These are phyloP conservation scores for Rhododendron henanense DNA, from an alignment of 148 eudicot genomes.

Conservation along the genomic window DNA sequence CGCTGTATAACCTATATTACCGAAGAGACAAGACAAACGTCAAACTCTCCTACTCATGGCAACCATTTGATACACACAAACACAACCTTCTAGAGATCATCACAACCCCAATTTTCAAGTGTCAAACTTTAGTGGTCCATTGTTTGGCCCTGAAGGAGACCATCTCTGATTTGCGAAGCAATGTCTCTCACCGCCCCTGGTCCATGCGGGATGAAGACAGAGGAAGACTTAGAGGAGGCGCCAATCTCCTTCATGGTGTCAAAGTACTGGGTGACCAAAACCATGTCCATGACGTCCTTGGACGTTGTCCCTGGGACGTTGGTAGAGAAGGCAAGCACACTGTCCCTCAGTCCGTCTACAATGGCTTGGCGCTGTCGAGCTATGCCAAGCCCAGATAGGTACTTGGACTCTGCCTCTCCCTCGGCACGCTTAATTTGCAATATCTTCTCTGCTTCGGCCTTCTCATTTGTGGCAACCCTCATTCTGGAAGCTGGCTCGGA, in stretches of 20 bases:
- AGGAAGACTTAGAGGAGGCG: slow-evolving; percentile 40
- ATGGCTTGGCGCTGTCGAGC: slow-evolving; percentile 57
- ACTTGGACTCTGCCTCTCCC: slow-evolving; percentile 58
- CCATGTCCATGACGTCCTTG: slow-evolving; percentile 61
- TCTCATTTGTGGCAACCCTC: slow-evolving; percentile 48
- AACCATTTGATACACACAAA: neutral
- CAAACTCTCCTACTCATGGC: neutral
- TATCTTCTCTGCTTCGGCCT: slow-evolving; percentile 54
- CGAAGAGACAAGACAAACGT: neutral
- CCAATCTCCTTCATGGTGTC: slow-evolving; percentile 50
- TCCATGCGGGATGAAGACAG: slow-evolving; percentile 50
- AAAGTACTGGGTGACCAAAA: slow-evolving; percentile 45
- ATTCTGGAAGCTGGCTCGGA: slow-evolving; percentile 37
- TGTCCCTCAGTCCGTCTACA: slow-evolving; percentile 53
- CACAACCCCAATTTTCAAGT: neutral
- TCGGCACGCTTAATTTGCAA: slow-evolving; percentile 54
- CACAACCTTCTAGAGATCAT: neutral
- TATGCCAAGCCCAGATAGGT: slow-evolving; percentile 52
- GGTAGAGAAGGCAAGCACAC: slow-evolving; percentile 46
- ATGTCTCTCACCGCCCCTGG: slow-evolving; percentile 25
- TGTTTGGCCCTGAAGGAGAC: slow-evolving; percentile 14
- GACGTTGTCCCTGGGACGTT: slow-evolving; percentile 51
- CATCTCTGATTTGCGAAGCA: slow-evolving; percentile 18
- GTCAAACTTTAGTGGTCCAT: too few species aligned
- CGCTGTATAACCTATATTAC: neutral